Percentiles rank a stretch among this genome's conserved stretches.
phyloP scores from a whole-genome alignment of 176 grass and related monocot genomes.

The Neostapfia colusana region DNA sequence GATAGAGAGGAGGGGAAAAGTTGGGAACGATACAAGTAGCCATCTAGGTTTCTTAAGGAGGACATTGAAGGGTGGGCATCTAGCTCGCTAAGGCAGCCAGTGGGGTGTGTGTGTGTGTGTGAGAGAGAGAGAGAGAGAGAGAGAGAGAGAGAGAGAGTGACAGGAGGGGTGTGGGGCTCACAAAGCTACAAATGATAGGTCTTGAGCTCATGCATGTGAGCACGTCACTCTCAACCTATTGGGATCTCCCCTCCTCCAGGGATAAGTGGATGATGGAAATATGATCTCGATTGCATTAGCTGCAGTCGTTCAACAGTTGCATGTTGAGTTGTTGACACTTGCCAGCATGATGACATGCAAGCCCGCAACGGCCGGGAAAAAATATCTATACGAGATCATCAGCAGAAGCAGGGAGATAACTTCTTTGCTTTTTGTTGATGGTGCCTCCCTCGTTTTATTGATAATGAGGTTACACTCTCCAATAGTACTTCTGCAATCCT shows the following conservation, averaged over 20 bases:
- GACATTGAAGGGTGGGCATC: conserved; percentile 41
- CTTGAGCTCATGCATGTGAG: conserved; percentile 76
- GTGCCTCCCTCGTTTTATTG: not conserved
- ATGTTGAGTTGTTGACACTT: conserved; percentile 35
- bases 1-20: conserved; percentile 19
- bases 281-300: not conserved
- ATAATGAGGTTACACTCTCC: not conserved
- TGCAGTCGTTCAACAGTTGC: conserved; percentile 3
- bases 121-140: not conserved
- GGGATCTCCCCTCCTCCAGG: conserved; percentile 11
- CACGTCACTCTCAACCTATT: conserved; percentile 61
- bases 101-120: too few species aligned
- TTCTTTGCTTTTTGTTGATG: not conserved
- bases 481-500: not conserved
- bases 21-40: conserved; percentile 22
- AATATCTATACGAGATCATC: conserved; percentile 14
- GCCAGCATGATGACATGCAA: conserved; percentile 16
- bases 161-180: conserved; percentile 30
- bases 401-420: not conserved
- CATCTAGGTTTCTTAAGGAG: conserved; percentile 40
- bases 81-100: conserved; percentile 35
- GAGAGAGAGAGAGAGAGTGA: not conserved
- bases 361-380: not conserved
- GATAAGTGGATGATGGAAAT: not conserved
- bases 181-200: conserved; percentile 43